A percentile compares a stretch with the other conserved stretches of the same genome.
Conservation (phyloP, 768 basidiomycete genomes). For the Lactifluus pinguis region DNA sequence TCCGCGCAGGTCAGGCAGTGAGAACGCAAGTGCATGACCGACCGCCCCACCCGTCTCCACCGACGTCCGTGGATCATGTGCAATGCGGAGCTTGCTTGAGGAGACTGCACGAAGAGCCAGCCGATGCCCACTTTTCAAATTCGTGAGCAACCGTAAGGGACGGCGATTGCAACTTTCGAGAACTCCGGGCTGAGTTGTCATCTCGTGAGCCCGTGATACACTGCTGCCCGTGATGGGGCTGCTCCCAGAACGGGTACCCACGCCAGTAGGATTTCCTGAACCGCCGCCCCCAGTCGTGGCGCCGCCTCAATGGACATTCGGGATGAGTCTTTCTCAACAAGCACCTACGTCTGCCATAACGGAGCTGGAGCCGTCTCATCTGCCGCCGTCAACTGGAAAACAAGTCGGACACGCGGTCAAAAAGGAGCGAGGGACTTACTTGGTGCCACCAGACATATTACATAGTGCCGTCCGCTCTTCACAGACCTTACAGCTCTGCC, state of each 20-base stretch:
- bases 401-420: slow-evolving; percentile 26
- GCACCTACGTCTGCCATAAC: neutral
- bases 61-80: no score
- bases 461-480: slow-evolving; percentile 26
- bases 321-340: neutral
- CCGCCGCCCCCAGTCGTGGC: neutral
- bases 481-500: slow-evolving; percentile 45
- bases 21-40: slow-evolving; percentile 71
- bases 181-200: neutral
- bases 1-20: slow-evolving; percentile 20
- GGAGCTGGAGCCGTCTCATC: neutral
- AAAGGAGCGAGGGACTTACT: slow-evolving; percentile 31
- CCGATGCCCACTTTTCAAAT: neutral
- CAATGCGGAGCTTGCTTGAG: no score
- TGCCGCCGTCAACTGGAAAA: slow-evolving; percentile 21
- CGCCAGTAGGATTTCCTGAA: neutral
- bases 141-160: neutral
- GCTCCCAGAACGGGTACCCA: neutral
- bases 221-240: neutral
- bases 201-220: neutral
- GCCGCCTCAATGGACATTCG: neutral
- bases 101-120: neutral
- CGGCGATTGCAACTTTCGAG: neutral
- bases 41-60: slow-evolving; percentile 85
- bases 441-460: slow-evolving; percentile 40